Base-by-base conservation (phyloP, 2,329 filamentous ascomycete species). In the Penicillium sp. region DNA sequence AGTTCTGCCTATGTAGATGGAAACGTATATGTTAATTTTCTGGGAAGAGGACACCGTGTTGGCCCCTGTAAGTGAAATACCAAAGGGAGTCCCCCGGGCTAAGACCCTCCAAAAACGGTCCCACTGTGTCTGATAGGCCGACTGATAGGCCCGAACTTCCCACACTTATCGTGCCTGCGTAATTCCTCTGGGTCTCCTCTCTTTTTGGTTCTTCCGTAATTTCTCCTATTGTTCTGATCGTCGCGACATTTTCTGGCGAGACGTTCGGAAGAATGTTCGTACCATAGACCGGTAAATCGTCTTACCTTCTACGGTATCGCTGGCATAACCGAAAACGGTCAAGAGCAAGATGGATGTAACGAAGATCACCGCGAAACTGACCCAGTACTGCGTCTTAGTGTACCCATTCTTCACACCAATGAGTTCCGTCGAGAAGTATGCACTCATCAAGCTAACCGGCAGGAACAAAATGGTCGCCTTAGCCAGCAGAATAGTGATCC, bases 401-500 rank as follows among this genome's bases (percentile, higher is more conserved):
- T 89, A 91, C n/a, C 76, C 73, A 8, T 71, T 70, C 48, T 82
- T 78, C 10, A 86, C 75, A 4, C 83, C 81, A 8, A 77, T 73
- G 49, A 91, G 82, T 69, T 89, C 82, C 1, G 87, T 81, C 6
- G 85, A 87, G 70, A 91, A 92, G 72, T 91, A 92, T 33, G 80
- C 84, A 4, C 88, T 90, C 84, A 91, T 86, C 48, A 91, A 81
- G 63, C 83, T 87, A 59, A 91, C 87, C 0, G 89, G 89, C 54
- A 91, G 79, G 75, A 92, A 92, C 50, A 91, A 78, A 40, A 91
- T 88, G 13, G 86, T 89, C 6, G 88, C 84, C 70, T 92, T 91
- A 46, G 87, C 88, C 11, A 92, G 79, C 5, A 92, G 76, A 5
- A 90, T 84, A 4, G 88, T 89, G 61, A 88, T 86, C 56, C 88